phyloP scores from a whole-genome alignment of 2,329 filamentous ascomycete species.

The Scortechinia acanthostroma region DNA sequence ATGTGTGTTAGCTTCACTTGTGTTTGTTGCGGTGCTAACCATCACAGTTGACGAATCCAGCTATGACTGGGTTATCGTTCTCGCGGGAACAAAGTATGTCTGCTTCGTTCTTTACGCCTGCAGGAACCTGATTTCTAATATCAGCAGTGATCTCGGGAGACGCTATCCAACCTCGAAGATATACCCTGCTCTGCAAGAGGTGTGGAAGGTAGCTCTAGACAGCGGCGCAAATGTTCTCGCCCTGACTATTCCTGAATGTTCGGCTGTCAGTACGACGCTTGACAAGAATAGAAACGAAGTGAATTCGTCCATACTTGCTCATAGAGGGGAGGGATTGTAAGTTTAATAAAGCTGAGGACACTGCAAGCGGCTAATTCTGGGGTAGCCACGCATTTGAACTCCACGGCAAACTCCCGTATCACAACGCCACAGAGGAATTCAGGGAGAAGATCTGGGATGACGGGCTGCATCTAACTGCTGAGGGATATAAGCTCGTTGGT shows the following conservation, averaged over 20 bases:
- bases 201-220: constrained; percentile 40
- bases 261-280: constrained; percentile 14
- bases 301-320: constrained; percentile 42
- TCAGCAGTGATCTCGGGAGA: neutral
- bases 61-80: too few relatives aligned
- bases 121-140: too few relatives aligned
- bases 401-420: constrained; percentile 41
- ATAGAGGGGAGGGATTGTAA: constrained; percentile 42
- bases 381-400: constrained; percentile 49
- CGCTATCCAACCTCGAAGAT: constrained; percentile 26
- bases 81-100: too few relatives aligned
- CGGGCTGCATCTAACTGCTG: constrained; percentile 45
- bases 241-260: constrained; percentile 55
- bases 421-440: constrained; percentile 33
- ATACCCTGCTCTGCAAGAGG: constrained; percentile 34
- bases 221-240: constrained; percentile 49
- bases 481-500: constrained; percentile 58
- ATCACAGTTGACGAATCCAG: too few relatives aligned
- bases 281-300: constrained; percentile 29
- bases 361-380: neutral
- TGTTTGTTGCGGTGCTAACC: too few relatives aligned
- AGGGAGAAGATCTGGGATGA: constrained; percentile 50
- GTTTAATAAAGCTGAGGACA: constrained; percentile 12
- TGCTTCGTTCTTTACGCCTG: too few relatives aligned
- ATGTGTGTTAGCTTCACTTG: too few relatives aligned